phyloP scores from a whole-genome alignment of 2,329 filamentous ascomycete genomes.

The Neocucurbitaria cava region DNA sequence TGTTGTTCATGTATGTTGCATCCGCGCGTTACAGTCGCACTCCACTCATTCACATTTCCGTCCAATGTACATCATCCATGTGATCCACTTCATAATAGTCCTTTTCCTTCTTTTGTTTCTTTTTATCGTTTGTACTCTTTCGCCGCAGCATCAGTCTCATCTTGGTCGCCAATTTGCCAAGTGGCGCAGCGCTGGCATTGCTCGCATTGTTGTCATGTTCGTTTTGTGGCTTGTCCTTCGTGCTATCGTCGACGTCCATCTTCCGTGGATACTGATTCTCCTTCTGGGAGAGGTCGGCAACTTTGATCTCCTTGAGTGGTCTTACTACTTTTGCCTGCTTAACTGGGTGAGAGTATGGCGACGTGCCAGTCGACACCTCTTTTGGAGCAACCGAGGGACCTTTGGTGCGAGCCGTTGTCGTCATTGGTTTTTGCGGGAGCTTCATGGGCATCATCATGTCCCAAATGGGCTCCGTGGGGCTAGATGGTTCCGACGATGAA shows the following conservation, averaged over 20 bases:
- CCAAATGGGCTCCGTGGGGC: conserved; percentile 41
- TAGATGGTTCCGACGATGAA: conserved; percentile 33
- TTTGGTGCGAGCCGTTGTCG: conserved; percentile 8
- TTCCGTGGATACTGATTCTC: conserved; percentile 21
- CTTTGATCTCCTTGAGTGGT: conserved; percentile 8
- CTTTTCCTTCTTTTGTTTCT: conserved; percentile 34
- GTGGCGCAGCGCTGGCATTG: conserved; percentile 23
- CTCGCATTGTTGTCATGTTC: conserved; percentile 17
- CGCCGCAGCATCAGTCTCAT: conserved; percentile 41
- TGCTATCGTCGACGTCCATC: conserved; percentile 18
- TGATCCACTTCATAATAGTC: conserved; percentile 36
- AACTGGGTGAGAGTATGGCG: conserved; percentile 23
- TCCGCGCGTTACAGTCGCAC: neutral
- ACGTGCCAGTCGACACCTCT: conserved; percentile 10
- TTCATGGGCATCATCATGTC: conserved; percentile 38
- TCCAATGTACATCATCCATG: conserved; percentile 45
- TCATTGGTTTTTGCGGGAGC: conserved; percentile 5
- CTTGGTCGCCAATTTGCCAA: conserved; percentile 38
- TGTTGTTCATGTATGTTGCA: neutral
- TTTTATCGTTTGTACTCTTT: conserved; percentile 30
- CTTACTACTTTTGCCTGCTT: conserved; percentile 10
- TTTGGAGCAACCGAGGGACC: conserved; percentile 6
- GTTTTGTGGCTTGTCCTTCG: conserved; percentile 14
- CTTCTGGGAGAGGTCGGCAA: conserved; percentile 17
- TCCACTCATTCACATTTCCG: conserved; percentile 38